Evolutionary conservation across 495 filamentous ascomycete genomes (phyloP).

Genomic region (Cenococcum geophilum): DNA sequence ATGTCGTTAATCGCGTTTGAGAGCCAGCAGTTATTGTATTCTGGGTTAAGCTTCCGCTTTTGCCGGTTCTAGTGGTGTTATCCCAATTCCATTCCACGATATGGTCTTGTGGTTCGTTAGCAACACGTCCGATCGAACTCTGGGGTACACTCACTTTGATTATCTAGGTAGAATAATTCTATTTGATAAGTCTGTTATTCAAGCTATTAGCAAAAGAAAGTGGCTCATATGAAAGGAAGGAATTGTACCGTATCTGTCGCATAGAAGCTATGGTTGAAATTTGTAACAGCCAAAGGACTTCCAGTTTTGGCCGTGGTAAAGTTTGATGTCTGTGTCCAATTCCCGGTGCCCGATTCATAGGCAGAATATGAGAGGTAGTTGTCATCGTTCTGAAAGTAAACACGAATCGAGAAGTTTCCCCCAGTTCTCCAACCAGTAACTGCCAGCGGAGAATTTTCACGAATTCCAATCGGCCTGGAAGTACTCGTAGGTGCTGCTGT

Average conservation of each 20-base stretch:
- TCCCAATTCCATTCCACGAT: slow-evolving; percentile 6
- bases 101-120: not conserved
- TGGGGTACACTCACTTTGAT: not conserved
- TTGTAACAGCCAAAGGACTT: not conserved
- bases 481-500: not conserved
- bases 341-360: not conserved
- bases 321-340: not conserved
- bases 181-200: not conserved
- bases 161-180: not conserved
- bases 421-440: slow-evolving; percentile 1
- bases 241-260: not conserved
- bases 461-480: not conserved
- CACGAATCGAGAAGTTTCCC: not conserved
- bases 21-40: not conserved
- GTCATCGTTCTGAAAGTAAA: not conserved
- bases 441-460: not conserved
- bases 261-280: not conserved
- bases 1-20: not conserved
- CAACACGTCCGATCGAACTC: not conserved
- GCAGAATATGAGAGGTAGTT: not conserved
- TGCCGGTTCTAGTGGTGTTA: not conserved
- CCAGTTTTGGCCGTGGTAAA: not conserved
- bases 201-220: not conserved
- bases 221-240: not conserved
- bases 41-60: not conserved